Base-by-base conservation (phyloP, 2,329 filamentous ascomycete species). In the Alternaria ventricosa region DNA sequence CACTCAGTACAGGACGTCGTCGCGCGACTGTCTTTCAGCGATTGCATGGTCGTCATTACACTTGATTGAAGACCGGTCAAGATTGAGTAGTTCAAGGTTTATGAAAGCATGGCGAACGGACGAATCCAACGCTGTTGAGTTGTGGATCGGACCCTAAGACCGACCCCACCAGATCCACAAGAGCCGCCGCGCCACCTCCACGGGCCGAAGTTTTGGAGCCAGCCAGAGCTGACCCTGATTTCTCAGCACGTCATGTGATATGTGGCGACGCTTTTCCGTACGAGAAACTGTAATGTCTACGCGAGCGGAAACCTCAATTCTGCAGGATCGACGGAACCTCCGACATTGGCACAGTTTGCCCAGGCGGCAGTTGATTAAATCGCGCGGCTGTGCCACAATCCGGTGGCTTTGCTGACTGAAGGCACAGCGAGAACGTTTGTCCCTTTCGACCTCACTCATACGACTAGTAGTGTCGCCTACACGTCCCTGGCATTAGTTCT, bases 1-100 rank as follows among this genome's bases (percentile, higher is more conserved):
- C 84, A 86, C 68, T 86, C 83, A 3, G 80, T 78, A 71, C 84
- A 86, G 5, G 83, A 77, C 8, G 65, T 72, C 8, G 68, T 67
- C 3, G 71, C 61, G 41, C 70, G 72, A 46, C 63, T 73, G 7
- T 77, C 72, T 46, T 75, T 77, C 10, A 64, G 58, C 11, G 59
- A 10, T 53, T 75, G 69, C 74, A 77, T 77, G 10, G 20, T 57
- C 22, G 15, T 18, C 27, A 15, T 18, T 33, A 28, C 33, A 41
- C 49, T 46, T 23, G 15, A 12, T 33, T 33, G 47, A 45, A 43
- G 47, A 55, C 23, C 53, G 23, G 25, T 45, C 13, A 18, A 22
- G 45, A 47, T 47, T 23, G 50, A 11, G 57, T 60, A 33, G 30
- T 25, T 33, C 25, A 23, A 25, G 33, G 27, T 44, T 54, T 54